Percentiles rank a stretch among this genome's conserved stretches.
Conservation (phyloP, 768 basidiomycete genomes). For the Gyrodon lividus region DNA sequence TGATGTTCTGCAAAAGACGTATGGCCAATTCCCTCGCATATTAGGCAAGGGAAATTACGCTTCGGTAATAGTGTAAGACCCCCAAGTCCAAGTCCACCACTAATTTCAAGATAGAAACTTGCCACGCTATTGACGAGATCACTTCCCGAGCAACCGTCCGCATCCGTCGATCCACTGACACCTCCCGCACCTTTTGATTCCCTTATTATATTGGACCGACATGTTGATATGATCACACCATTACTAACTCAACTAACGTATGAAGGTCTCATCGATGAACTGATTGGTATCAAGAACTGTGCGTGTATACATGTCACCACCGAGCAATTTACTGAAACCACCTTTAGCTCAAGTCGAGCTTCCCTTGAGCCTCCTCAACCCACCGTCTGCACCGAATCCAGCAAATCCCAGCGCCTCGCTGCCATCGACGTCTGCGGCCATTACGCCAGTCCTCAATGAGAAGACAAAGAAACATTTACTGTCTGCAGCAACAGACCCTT, state of each 20-base stretch:
- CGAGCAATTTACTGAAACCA: background rate
- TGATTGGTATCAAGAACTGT: slow-evolving; percentile 90
- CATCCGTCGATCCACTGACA: slow-evolving; percentile 41
- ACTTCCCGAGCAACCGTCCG: slow-evolving; percentile 40
- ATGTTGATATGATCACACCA: slow-evolving; percentile 93
- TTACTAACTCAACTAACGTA: slow-evolving; percentile 95
- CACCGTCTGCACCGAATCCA: slow-evolving; percentile 47
- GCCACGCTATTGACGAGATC: slow-evolving; percentile 68
- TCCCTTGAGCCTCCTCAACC: slow-evolving; percentile 66
- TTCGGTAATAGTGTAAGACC: slow-evolving; percentile 45
- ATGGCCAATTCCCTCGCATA: slow-evolving; percentile 88
- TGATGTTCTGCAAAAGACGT: slow-evolving; percentile 76
- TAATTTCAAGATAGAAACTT: slow-evolving; percentile 56
- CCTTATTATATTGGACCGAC: slow-evolving; percentile 85
- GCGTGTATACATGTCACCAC: slow-evolving; percentile 25
- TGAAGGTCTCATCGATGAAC: slow-evolving; percentile 92
- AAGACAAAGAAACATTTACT: slow-evolving; percentile 90
- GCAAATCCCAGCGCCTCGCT: slow-evolving; percentile 42
- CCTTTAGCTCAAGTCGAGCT: slow-evolving; percentile 72
- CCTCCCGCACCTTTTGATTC: slow-evolving; percentile 72
- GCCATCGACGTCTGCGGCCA: slow-evolving; percentile 39
- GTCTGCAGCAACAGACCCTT: slow-evolving; percentile 71
- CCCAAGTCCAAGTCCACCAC: background rate
- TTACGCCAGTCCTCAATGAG: slow-evolving; percentile 62
- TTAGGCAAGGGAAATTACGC: slow-evolving; percentile 92